Conservation (phyloP, 352 stramenopile genomes). For the Phytopythium chamaehyphon region DNA sequence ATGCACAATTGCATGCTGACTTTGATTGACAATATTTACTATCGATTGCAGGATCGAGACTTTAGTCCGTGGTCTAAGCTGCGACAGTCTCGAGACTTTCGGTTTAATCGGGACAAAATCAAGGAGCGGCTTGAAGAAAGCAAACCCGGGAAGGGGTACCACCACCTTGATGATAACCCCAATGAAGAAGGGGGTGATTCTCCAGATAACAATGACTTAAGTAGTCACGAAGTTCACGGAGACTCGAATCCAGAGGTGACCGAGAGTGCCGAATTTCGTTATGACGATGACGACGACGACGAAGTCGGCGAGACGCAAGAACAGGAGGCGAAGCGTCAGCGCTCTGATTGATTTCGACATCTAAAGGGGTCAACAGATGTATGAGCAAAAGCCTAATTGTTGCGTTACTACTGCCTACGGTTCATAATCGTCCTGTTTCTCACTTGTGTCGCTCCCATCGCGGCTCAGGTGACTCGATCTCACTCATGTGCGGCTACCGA, state of each 20-base stretch:
- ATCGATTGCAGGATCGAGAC: conserved; percentile 28
- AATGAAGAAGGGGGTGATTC: conserved; percentile 17
- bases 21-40: no score
- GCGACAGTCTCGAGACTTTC: conserved; percentile 47
- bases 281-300: neutral
- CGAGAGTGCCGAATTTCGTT: neutral
- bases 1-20: no score
- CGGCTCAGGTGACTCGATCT: neutral
- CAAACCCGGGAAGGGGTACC: conserved; percentile 10
- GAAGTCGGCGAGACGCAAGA: neutral
- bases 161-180: neutral
- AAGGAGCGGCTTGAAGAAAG: conserved; percentile 18
- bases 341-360: neutral
- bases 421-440: conserved; percentile 1
- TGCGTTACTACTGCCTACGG: neutral
- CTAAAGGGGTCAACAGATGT: neutral
- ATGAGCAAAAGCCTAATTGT: neutral
- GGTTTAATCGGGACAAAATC: conserved; percentile 38
- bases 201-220: conserved; percentile 2
- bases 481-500: conserved; percentile 1
- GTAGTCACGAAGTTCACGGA: neutral
- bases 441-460: neutral
- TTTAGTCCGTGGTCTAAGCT: conserved; percentile 52
- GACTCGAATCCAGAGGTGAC: conserved; percentile 11
- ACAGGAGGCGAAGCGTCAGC: neutral